Evolutionary conservation across 805 yeast genomes (phyloP).

Genomic region (Ogataea nonfermentans): DNA sequence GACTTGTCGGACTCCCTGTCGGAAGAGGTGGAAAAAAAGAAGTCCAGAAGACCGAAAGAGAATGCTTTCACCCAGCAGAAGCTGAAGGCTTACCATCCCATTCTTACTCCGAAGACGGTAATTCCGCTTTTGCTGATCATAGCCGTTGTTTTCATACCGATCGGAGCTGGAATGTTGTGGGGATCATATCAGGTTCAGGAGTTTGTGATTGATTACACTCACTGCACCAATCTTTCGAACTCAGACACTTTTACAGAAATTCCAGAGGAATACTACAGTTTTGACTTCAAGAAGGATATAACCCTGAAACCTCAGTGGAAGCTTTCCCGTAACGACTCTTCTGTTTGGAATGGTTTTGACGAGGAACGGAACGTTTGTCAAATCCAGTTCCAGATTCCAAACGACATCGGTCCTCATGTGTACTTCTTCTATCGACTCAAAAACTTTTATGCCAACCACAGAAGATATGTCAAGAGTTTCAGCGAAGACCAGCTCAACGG

Average conservation of each 20-base stretch:
- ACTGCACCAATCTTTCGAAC: conserved; percentile 55
- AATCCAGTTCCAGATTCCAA: conserved; percentile 72
- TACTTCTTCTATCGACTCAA: conserved; percentile 80
- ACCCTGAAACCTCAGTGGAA: conserved; percentile 64
- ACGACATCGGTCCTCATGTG: conserved; percentile 68
- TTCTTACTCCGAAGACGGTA: conserved; percentile 87
- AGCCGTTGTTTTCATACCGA: conserved; percentile 83
- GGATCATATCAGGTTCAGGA: conserved; percentile 78
- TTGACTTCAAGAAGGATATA: conserved; percentile 52
- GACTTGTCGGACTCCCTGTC: conserved; percentile 45
- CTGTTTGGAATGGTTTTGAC: conserved; percentile 40
- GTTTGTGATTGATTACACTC: conserved; percentile 70
- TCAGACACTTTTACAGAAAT: conserved; percentile 46
- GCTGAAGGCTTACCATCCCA: conserved; percentile 63
- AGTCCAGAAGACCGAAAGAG: conserved; percentile 63
- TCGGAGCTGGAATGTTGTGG: conserved; percentile 81
- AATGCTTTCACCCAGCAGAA: conserved; percentile 57
- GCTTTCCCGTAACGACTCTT: conserved; percentile 40
- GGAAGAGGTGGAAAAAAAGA: conserved; percentile 38
- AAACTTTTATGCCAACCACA: conserved; percentile 89
- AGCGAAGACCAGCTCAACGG: conserved; percentile 84
- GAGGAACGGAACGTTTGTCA: conserved; percentile 57
- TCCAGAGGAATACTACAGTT: conserved; percentile 55
- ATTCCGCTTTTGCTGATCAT: conserved; percentile 75
- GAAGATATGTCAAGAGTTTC: conserved; percentile 86